Evolutionary conservation across 2,329 filamentous ascomycete species (phyloP).

Genomic region (Pyricularia sp.): DNA sequence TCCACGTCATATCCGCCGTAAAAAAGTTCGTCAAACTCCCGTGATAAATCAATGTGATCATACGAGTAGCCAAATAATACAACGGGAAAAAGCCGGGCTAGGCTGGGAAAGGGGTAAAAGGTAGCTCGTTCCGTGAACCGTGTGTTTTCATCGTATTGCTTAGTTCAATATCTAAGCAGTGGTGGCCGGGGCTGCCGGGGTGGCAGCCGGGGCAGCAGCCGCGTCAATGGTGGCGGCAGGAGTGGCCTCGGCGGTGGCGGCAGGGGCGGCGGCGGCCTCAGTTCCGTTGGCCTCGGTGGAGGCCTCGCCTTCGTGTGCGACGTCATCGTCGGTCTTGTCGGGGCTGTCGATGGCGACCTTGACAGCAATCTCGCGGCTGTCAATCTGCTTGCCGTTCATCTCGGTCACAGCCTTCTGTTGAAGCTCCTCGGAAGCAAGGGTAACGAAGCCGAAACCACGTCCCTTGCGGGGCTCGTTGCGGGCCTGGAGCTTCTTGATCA

Average conservation of each 20-base stretch:
- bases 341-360: slow-evolving; percentile 99
- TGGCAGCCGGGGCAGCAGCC: slow-evolving; percentile 30
- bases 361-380: slow-evolving; percentile 97
- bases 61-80: slow-evolving; percentile 10
- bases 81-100: slow-evolving; percentile 3
- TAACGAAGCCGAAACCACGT: slow-evolving; percentile 97
- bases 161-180: slow-evolving; percentile 19
- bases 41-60: slow-evolving; percentile 22
- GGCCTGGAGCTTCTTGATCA: slow-evolving; percentile 99
- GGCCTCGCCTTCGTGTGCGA: slow-evolving; percentile 52
- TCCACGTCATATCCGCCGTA: slow-evolving; percentile 13
- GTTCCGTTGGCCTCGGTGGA: slow-evolving; percentile 31
- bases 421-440: slow-evolving; percentile 85
- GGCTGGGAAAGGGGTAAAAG: background rate
- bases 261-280: slow-evolving; percentile 21
- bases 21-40: slow-evolving; percentile 14
- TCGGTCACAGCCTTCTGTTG: slow-evolving; percentile 95
- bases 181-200: slow-evolving; percentile 14
- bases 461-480: slow-evolving; percentile 98
- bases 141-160: slow-evolving; percentile 3
- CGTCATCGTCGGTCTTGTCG: slow-evolving; percentile 73
- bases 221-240: slow-evolving; percentile 48
- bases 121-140: slow-evolving; percentile 5
- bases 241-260: slow-evolving; percentile 40
- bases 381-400: slow-evolving; percentile 99